Percentiles rank a stretch among this genome's conserved stretches.
Evolutionary conservation across 1,139 yeast genomes (phyloP).

Genomic region (Debaryomyces subglobosus): DNA sequence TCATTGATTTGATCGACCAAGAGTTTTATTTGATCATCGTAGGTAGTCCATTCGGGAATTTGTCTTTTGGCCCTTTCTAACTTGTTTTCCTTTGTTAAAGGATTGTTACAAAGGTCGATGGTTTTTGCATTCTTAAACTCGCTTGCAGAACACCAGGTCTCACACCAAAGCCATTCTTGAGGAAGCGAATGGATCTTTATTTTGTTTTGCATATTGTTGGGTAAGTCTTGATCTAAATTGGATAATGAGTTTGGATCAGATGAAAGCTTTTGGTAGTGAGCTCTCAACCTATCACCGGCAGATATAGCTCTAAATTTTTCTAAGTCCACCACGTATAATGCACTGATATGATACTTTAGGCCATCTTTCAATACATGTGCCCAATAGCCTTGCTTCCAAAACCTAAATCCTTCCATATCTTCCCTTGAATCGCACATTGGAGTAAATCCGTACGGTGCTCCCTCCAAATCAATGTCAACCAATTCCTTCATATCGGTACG

Average conservation of each 20-base stretch:
- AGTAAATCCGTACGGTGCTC: constrained; percentile 81
- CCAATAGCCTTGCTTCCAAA: constrained; percentile 98
- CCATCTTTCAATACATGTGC: constrained; percentile 58
- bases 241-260: constrained; percentile 78
- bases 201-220: constrained; percentile 75
- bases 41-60: constrained; percentile 74
- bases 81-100: constrained; percentile 77
- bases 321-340: constrained; percentile 81
- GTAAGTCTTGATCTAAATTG: constrained; percentile 88
- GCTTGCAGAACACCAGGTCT: constrained; percentile 86
- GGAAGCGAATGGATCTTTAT: constrained; percentile 74
- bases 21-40: constrained; percentile 53
- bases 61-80: constrained; percentile 73
- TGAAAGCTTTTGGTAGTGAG: constrained; percentile 85
- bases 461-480: constrained; percentile 65
- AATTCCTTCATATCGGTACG: constrained; percentile 73
- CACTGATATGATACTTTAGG: constrained; percentile 78
- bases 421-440: constrained; percentile 85
- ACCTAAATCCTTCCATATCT: constrained; percentile 84
- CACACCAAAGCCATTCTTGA: constrained; percentile 92
- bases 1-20: constrained; percentile 10
- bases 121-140: constrained; percentile 65
- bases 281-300: constrained; percentile 80
- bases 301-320: constrained; percentile 59
- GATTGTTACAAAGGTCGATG: constrained; percentile 83